Conservation (phyloP, 1,284 basidiomycete genomes). For the Trametes versicolor region DNA sequence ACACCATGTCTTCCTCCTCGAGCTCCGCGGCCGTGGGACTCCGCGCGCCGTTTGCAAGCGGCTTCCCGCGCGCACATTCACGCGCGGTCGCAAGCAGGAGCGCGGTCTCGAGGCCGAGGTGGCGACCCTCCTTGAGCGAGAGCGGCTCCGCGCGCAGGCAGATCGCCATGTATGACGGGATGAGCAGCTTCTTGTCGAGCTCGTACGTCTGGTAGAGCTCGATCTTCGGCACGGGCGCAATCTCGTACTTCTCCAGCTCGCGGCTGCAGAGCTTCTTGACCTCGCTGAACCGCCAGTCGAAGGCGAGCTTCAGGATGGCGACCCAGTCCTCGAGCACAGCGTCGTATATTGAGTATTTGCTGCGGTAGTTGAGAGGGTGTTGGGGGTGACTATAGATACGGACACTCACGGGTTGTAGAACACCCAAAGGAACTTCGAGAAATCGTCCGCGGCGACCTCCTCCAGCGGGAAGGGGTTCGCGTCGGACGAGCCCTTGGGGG, state of each 20-base stretch:
- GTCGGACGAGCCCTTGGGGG: slow-evolving; percentile 54
- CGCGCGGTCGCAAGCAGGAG: slow-evolving; percentile 66
- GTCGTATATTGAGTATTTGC: slow-evolving; percentile 67
- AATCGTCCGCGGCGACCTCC: slow-evolving; percentile 57
- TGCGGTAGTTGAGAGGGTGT: slow-evolving; percentile 36
- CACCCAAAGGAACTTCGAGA: slow-evolving; percentile 70
- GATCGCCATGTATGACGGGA: slow-evolving; percentile 65
- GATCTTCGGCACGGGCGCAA: slow-evolving; percentile 70
- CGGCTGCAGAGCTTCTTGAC: slow-evolving; percentile 67
- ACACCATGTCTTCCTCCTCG: slow-evolving; percentile 49
- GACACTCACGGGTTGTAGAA: slow-evolving; percentile 72
- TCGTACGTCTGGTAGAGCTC: slow-evolving; percentile 62
- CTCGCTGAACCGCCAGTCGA: slow-evolving; percentile 67
- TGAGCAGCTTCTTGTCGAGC: slow-evolving; percentile 61
- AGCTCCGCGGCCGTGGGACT: slow-evolving; percentile 49
- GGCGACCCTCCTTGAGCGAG: slow-evolving; percentile 62
- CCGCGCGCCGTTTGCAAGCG: slow-evolving; percentile 50
- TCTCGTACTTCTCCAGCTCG: slow-evolving; percentile 66
- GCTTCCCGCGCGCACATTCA: slow-evolving; percentile 58
- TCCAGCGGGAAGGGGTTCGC: slow-evolving; percentile 61
- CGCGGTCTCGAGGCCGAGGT: slow-evolving; percentile 66
- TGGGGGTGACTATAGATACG: background rate
- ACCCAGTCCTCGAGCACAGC: slow-evolving; percentile 65
- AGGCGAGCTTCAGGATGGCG: slow-evolving; percentile 64
- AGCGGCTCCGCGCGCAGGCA: slow-evolving; percentile 65